phyloP scores from a whole-genome alignment of 2,329 filamentous ascomycete species.

The Colletotrichum limetticola region DNA sequence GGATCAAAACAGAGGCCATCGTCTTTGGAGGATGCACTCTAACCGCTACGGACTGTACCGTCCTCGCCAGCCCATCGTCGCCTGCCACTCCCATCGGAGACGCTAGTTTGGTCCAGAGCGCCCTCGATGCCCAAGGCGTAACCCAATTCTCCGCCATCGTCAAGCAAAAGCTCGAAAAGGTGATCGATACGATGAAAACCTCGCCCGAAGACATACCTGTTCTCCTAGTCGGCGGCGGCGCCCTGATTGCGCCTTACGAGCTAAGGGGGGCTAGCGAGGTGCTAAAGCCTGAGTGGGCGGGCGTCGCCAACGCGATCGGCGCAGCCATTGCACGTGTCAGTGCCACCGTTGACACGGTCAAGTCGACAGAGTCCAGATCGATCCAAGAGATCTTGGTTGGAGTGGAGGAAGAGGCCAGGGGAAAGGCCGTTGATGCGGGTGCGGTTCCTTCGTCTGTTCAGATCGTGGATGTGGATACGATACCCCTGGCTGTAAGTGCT shows the following conservation, averaged over 20 bases:
- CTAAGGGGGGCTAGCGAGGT: conserved; percentile 66
- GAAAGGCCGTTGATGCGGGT: conserved; percentile 56
- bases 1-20: conserved; percentile 62
- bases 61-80: conserved; percentile 42
- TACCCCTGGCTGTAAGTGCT: conserved; percentile 61
- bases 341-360: conserved; percentile 61
- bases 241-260: conserved; percentile 64
- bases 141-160: conserved; percentile 51
- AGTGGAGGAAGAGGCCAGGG: conserved; percentile 53
- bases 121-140: conserved; percentile 47
- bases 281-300: conserved; percentile 65
- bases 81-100: conserved; percentile 53
- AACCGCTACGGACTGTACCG: conserved; percentile 68
- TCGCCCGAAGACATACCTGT: conserved; percentile 69
- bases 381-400: conserved; percentile 50
- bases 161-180: conserved; percentile 62
- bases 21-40: conserved; percentile 66
- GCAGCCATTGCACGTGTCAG: conserved; percentile 71
- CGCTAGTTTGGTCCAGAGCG: conserved; percentile 45
- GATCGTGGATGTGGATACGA: conserved; percentile 62
- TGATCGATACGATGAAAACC: conserved; percentile 72
- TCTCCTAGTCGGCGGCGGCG: conserved; percentile 71
- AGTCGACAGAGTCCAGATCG: conserved; percentile 56
- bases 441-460: conserved; percentile 55
- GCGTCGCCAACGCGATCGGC: conserved; percentile 73